These are phyloP conservation scores for Triadica sebifera DNA, from an alignment of 345 rosid species.

Conservation along the genomic window DNA sequence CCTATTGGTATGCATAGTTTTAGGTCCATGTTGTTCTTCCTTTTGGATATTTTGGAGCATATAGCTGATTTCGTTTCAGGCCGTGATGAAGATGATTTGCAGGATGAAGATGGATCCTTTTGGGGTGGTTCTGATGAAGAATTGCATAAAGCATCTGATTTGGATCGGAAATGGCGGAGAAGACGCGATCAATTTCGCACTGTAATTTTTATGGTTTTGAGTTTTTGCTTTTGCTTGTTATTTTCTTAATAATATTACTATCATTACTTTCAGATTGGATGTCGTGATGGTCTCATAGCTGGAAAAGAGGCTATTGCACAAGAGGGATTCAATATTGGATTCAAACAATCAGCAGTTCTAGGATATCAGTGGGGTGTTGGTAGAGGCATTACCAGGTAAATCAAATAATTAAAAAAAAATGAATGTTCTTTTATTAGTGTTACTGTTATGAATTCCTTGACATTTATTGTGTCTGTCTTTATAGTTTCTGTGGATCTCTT, in stretches of 20 bases:
- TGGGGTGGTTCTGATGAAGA: conserved; percentile 53
- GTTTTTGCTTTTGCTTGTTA: background rate
- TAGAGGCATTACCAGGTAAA: conserved; percentile 78
- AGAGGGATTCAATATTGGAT: conserved; percentile 76
- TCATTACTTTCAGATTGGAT: conserved; percentile 51
- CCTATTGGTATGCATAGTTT: conserved; percentile 5
- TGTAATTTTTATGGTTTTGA: conserved; percentile 22
- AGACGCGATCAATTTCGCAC: conserved; percentile 45
- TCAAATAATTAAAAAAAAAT: background rate
- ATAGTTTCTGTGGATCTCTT: conserved; percentile 5
- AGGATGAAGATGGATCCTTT: conserved; percentile 37
- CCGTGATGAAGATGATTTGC: conserved; percentile 25
- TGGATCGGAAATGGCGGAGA: conserved; percentile 48
- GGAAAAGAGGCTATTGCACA: conserved; percentile 78
- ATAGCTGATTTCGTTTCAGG: conserved; percentile 18
- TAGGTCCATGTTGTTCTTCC: background rate
- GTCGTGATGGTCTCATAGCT: conserved; percentile 72
- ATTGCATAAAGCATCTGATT: conserved; percentile 27
- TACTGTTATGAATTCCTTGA: background rate
- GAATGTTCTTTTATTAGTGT: background rate
- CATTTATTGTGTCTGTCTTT: background rate
- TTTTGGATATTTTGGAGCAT: background rate
- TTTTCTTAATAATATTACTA: background rate
- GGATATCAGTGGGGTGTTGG: conserved; percentile 77
- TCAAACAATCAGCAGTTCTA: conserved; percentile 52